These are phyloP conservation scores for Cutaneotrichosporon cyanovorans DNA, from an alignment of 1,284 basidiomycete species.

Conservation along the genomic window DNA sequence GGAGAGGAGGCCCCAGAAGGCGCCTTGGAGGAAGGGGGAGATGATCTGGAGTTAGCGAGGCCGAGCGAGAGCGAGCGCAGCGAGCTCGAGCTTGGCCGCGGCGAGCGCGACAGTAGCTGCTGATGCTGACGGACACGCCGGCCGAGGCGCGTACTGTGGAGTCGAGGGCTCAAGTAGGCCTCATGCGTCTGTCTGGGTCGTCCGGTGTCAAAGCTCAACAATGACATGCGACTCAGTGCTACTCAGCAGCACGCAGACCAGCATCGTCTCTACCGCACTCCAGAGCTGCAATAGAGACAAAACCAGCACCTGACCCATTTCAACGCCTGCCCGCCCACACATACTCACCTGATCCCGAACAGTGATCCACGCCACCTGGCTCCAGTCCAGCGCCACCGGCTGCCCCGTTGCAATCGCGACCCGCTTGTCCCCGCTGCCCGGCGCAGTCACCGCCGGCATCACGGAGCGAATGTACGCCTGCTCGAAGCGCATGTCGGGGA, in stretches of 20 bases:
- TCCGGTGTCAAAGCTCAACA: too few relatives aligned
- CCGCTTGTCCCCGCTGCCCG: not conserved
- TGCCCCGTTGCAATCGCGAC: slow-evolving; percentile 25
- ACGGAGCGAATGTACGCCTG: slow-evolving; percentile 25
- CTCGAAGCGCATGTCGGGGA: slow-evolving; percentile 45
- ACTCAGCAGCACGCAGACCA: too few relatives aligned
- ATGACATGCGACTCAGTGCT: too few relatives aligned
- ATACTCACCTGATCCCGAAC: slow-evolving; percentile 42
- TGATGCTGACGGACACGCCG: not conserved
- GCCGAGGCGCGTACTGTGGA: too few relatives aligned
- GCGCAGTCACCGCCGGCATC: slow-evolving; percentile 31
- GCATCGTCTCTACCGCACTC: too few relatives aligned
- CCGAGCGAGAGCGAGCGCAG: too few relatives aligned
- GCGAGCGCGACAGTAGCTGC: not conserved
- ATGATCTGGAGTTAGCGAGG: slow-evolving; percentile 14
- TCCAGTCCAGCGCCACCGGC: slow-evolving; percentile 38
- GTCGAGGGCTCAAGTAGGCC: not conserved
- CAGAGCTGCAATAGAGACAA: too few relatives aligned
- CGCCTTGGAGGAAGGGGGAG: slow-evolving; percentile 39
- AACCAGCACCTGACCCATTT: too few relatives aligned
- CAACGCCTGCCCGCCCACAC: not conserved
- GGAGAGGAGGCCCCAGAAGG: slow-evolving; percentile 40
- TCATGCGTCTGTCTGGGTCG: too few relatives aligned
- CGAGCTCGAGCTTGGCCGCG: too few relatives aligned
- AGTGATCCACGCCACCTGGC: slow-evolving; percentile 36